phyloP scores from a whole-genome alignment of 176 grass and related monocot species.

The Eleusine indica region DNA sequence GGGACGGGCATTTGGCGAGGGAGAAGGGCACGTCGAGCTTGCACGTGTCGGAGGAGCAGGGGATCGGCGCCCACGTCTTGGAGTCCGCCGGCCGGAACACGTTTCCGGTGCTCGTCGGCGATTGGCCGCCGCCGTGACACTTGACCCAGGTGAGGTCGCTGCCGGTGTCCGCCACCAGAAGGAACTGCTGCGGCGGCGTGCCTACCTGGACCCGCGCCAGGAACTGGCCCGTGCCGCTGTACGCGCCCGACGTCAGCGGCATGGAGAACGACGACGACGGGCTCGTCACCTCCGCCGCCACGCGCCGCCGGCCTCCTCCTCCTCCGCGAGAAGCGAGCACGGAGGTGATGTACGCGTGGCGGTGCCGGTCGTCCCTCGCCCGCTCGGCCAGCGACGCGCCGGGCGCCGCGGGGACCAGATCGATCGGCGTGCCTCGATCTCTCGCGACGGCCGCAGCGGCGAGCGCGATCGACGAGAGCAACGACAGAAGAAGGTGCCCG shows the following conservation, averaged over 20 bases:
- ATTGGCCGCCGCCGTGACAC: constrained; percentile 29
- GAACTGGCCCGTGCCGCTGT: constrained; percentile 73
- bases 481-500: not conserved
- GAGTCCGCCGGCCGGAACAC: constrained; percentile 53
- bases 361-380: constrained; percentile 35
- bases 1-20: constrained; percentile 57
- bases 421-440: constrained; percentile 1
- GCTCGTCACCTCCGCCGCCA: constrained; percentile 41
- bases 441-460: not conserved
- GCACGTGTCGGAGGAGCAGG: constrained; percentile 65
- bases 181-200: constrained; percentile 69
- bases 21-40: constrained; percentile 59
- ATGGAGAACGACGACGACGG: constrained; percentile 53
- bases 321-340: not conserved
- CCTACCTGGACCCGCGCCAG: constrained; percentile 56
- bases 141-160: constrained; percentile 99
- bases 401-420: not conserved
- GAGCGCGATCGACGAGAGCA: not conserved
- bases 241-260: constrained; percentile 77
- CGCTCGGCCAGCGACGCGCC: constrained; percentile 35
- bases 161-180: constrained; percentile 80
- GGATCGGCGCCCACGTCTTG: constrained; percentile 50
- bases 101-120: not conserved
- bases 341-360: constrained; percentile 41
- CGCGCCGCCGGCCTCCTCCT: not conserved